Evolutionary conservation across 2,329 filamentous ascomycete genomes (phyloP).

Genomic region (Talaromyces sp.): DNA sequence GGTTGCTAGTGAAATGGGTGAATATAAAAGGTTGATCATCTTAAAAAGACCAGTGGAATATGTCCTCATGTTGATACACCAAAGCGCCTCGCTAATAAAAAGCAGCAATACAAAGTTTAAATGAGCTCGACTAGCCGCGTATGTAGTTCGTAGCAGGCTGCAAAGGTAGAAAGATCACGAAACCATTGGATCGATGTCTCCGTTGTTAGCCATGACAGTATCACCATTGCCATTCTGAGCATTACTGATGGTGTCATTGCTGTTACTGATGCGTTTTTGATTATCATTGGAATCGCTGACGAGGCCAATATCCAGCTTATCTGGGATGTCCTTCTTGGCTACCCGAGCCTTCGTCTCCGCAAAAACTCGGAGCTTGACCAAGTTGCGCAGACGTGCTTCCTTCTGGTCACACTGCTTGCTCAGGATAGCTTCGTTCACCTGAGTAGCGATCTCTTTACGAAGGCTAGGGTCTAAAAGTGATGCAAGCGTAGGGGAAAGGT

Average conservation of each 20-base stretch:
- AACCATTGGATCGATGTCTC: slow-evolving; percentile 46
- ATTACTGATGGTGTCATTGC: slow-evolving; percentile 24
- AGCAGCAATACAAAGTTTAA: background rate
- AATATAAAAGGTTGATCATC: background rate
- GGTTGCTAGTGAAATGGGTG: too few relatives aligned
- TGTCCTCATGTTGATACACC: slow-evolving; percentile 7
- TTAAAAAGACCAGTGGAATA: background rate
- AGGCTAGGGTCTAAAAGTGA: slow-evolving; percentile 77
- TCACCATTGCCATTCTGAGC: slow-evolving; percentile 39
- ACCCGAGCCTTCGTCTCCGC: slow-evolving; percentile 65
- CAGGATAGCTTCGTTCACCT: slow-evolving; percentile 88
- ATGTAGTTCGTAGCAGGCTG: background rate
- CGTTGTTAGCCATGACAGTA: slow-evolving; percentile 46
- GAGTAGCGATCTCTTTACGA: slow-evolving; percentile 78
- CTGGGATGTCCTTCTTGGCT: slow-evolving; percentile 50
- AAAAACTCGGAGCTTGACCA: slow-evolving; percentile 84
- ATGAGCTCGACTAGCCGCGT: background rate
- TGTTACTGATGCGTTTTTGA: slow-evolving; percentile 16
- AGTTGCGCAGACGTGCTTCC: slow-evolving; percentile 78
- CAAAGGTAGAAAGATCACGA: slow-evolving; percentile 34
- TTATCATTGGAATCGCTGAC: slow-evolving; percentile 30
- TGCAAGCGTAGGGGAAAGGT: slow-evolving; percentile 73
- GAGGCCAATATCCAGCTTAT: slow-evolving; percentile 50
- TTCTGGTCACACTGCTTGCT: slow-evolving; percentile 70
- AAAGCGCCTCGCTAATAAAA: slow-evolving; percentile 28